phyloP scores from a whole-genome alignment of 176 grass and related monocot species.

The Avena eriantha region DNA sequence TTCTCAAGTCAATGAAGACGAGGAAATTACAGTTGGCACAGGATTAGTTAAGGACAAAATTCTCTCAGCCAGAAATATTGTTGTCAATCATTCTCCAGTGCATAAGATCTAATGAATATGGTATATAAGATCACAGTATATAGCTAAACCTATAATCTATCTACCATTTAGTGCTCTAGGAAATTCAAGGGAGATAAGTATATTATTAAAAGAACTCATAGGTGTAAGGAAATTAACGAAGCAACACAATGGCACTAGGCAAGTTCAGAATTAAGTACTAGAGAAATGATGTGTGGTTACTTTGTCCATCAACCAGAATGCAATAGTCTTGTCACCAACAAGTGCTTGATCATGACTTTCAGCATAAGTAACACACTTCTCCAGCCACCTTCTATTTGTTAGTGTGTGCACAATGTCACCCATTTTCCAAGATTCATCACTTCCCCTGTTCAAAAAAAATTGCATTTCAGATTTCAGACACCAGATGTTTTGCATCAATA shows the following conservation, averaged over 20 bases:
- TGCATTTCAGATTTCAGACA: conserved; percentile 14
- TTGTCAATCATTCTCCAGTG: not conserved
- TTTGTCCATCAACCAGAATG: conserved; percentile 95
- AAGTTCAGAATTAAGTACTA: conserved; percentile 19
- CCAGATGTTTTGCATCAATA: not conserved
- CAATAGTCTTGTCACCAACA: conserved; percentile 98
- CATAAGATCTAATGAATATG: conserved; percentile 22
- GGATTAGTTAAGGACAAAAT: not conserved
- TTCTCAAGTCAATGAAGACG: conserved; percentile 31
- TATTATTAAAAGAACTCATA: conserved; percentile 17
- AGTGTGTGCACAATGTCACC: conserved; percentile 87
- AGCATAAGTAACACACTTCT: conserved; percentile 95
- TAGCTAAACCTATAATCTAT: not conserved
- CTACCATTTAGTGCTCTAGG: not conserved
- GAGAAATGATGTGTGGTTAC: conserved; percentile 43
- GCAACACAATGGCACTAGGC: not conserved
- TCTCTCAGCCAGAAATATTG: not conserved
- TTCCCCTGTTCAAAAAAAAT: conserved; percentile 55
- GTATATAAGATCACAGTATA: not conserved
- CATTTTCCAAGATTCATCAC: conserved; percentile 91
- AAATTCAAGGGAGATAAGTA: conserved; percentile 26
- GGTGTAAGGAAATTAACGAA: not conserved
- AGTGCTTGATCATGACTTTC: conserved; percentile 99
- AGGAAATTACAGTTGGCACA: conserved; percentile 10
- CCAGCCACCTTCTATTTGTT: conserved; percentile 94